Evolutionary conservation across 2,329 filamentous ascomycete genomes (phyloP).

Genomic region (Exophiala bonariae): DNA sequence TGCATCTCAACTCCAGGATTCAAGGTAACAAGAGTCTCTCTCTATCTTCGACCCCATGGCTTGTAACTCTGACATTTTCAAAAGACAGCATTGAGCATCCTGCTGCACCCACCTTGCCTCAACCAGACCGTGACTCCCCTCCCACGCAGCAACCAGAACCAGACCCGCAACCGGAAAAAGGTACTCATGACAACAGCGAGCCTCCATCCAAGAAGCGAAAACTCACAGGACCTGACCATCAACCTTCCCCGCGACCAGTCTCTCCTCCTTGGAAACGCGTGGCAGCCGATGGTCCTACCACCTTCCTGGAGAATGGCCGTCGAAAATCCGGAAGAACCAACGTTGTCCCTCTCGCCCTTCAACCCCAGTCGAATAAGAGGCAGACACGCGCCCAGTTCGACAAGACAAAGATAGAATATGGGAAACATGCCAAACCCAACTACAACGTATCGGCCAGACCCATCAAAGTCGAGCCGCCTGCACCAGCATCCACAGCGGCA

Average conservation of each 20-base stretch:
- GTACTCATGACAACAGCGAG: constrained; percentile 36
- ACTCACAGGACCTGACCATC: constrained; percentile 36
- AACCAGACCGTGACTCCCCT: background rate
- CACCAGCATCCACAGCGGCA: too few relatives aligned
- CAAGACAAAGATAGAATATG: constrained; percentile 22
- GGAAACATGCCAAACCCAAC: constrained; percentile 26
- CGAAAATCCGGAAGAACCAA: constrained; percentile 63
- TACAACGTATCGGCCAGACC: constrained; percentile 34
- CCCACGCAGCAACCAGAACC: background rate
- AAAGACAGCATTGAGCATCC: background rate
- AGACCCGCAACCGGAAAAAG: too few relatives aligned
- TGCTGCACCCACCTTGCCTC: background rate
- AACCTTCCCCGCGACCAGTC: constrained; percentile 40
- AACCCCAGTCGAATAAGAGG: constrained; percentile 48
- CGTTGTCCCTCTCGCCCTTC: constrained; percentile 47
- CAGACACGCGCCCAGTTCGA: constrained; percentile 43
- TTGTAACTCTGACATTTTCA: too few relatives aligned
- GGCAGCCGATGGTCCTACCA: constrained; percentile 81
- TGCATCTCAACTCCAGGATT: constrained; percentile 18
- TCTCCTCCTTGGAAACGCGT: constrained; percentile 95
- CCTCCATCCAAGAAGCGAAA: constrained; percentile 49
- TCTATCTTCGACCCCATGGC: constrained; percentile 4
- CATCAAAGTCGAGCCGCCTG: constrained; percentile 15
- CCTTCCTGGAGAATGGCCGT: constrained; percentile 67
- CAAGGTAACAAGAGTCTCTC: constrained; percentile 12